Base-by-base conservation (phyloP, 1,284 basidiomycete species). In the Melampsora americana region DNA sequence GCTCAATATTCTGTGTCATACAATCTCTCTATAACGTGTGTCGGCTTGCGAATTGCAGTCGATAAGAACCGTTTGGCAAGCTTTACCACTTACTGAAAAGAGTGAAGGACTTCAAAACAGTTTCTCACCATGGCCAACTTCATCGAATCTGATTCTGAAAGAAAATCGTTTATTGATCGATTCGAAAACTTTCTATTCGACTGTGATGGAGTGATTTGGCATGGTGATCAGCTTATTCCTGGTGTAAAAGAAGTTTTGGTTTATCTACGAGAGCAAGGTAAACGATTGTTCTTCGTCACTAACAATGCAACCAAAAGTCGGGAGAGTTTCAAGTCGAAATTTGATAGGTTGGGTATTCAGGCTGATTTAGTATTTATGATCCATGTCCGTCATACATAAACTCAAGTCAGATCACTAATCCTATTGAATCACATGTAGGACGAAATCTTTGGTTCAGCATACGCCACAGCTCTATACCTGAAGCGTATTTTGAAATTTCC, bases 261-360 rank as follows among this genome's bases (percentile, higher is more conserved):
- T 26, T 80, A 82, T 77, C 79, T 85, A 23, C 78, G 80, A 32
- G 72, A 65, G 28, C 73, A 81, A 90, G 92, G 90, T 71, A 99
- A 98, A 86, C 88, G 88, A 77, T 85, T 99, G 68, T 85, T 98
- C 53, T 99, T 98, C 82, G 94, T 98, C 50, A 97, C 95, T 39
- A 98, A 98, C 85, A 99, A 98, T 82, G 95, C 95, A n/a, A 93
- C 90, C 66, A 95, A 95, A 84, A 95, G 92, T 14, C 86, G 95
- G 69, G 87, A 85, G 82, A 89, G 86, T 81, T 95, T 95, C 86
- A 93, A 93, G 85, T 86, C 86, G 69, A 96, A 95, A 83, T 97
- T 99, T 82, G 91, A 95, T 82, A 86, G 89, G 80, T 87, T 98
- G 74, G 93, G 92, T 44, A 88, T 97, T 64, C 86, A 94, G 82